Evolutionary conservation across 169 alveolate genomes (phyloP).

Genomic region (Theileria parva): DNA sequence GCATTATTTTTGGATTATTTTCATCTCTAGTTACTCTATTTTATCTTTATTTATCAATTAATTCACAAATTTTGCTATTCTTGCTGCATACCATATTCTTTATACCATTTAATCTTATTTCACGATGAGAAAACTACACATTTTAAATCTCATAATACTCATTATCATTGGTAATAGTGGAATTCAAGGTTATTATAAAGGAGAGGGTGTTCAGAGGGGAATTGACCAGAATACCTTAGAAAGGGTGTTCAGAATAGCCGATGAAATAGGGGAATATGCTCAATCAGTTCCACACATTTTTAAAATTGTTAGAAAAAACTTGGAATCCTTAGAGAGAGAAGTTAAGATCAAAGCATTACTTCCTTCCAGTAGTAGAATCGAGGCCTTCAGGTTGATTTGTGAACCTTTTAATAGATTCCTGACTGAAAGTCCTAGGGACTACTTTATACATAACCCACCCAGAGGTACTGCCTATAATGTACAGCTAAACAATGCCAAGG

Average conservation of each 20-base stretch:
- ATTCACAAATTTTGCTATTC: no score
- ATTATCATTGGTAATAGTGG: neutral
- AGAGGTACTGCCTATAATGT: constrained; percentile 27
- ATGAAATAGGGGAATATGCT: constrained; percentile 11
- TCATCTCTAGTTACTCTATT: no score
- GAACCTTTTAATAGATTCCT: constrained; percentile 26
- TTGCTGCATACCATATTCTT: no score
- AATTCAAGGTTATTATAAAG: neutral
- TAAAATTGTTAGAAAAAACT: constrained; percentile 6
- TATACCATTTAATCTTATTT: no score
- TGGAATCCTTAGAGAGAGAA: constrained; percentile 28
- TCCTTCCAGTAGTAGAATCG: constrained; percentile 10
- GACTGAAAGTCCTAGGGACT: constrained; percentile 10
- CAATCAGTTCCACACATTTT: constrained; percentile 35
- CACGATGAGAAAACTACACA: no score
- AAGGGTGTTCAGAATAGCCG: constrained; percentile 10
- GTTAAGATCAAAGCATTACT: constrained; percentile 13
- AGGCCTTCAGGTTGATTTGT: constrained; percentile 17
- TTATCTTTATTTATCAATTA: no score
- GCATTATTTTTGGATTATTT: no score
- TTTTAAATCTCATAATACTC: neutral
- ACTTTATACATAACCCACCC: constrained; percentile 27
- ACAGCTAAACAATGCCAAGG: constrained; percentile 31
- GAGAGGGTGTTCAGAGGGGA: neutral
- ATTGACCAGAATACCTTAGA: neutral